These are phyloP conservation scores for Eruca vesicaria DNA, from an alignment of 441 rosid species.

Conservation along the genomic window DNA sequence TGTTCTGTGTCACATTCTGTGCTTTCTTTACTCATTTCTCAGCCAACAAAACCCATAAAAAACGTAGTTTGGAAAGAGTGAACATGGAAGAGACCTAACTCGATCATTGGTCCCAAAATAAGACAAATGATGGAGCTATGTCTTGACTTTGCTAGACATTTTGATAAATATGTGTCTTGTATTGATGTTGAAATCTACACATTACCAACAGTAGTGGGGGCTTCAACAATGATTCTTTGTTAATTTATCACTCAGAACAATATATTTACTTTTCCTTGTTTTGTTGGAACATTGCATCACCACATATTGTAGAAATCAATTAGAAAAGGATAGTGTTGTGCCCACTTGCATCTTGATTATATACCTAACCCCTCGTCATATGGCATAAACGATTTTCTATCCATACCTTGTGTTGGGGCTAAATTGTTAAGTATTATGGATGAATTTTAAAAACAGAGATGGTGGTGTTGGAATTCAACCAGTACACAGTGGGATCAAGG, in stretches of 20 bases:
- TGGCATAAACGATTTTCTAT: neutral
- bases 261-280: conserved; percentile 6
- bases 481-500: conserved; percentile 67
- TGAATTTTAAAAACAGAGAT: conserved; percentile 45
- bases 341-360: neutral
- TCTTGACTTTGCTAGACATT: conserved; percentile 56
- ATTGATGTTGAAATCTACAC: conserved; percentile 47
- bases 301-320: conserved; percentile 17
- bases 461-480: conserved; percentile 57
- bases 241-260: neutral
- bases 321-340: conserved; percentile 8
- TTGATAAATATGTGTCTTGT: conserved; percentile 55
- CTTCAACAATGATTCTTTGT: conserved; percentile 16
- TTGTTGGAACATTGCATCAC: conserved; percentile 39
- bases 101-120: conserved; percentile 48
- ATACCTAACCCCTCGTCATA: neutral
- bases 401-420: neutral
- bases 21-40: conserved; percentile 5
- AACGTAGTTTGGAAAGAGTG: conserved; percentile 24
- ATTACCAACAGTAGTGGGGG: conserved; percentile 13
- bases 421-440: neutral
- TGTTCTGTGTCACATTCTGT: conserved; percentile 25
- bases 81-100: conserved; percentile 31
- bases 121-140: conserved; percentile 44
- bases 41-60: neutral